Evolutionary conservation across 1,284 basidiomycete genomes (phyloP), one percentile per base, ranked within the genome.

Genomic region (Melampsora larici-populina): DNA sequence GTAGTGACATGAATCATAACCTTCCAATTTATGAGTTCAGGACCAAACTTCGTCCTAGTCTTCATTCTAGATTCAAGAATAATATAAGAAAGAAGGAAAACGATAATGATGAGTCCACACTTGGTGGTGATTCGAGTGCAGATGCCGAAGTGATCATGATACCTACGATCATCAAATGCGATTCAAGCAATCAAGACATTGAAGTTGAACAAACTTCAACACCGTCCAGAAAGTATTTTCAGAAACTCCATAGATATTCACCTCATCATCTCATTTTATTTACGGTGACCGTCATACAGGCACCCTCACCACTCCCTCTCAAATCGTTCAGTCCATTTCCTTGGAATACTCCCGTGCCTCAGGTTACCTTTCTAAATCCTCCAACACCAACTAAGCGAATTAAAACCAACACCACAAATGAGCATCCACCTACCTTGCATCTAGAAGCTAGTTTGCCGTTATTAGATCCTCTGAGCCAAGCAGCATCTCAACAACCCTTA

Each of bases 131-230:
- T 62, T 11, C 40, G 11, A 18, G 58, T 26, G 33, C 26, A 63
- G 40, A 58, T 49, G 60, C 70, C 7, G 72, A 74, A 58, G 66
- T 74, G 31, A 66, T 74, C 49, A 74, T 74, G 72, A 66, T 64
- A 33, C 63, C 72, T 8, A 63, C 63, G 49, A 15, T 73, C 26
- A 26, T 55, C 13, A 43, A 74, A 43, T n/a, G 24, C 31, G 60
- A 63, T 24, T 48, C 36, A 21, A 31, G 31, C 40, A 24, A 46
- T 1, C 13, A 46, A 46, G 43, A 46, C 43, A 46, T 46, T 1
- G 15, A 46, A 15, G 3, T 46, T 17, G 43, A 46, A 17, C 43
- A 8, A 46, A 17, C 40, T 40, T 40, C 9, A 18, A 36, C n/a
- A 55, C 26, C 29, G n/a, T 7, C 48, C 29, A 49, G n/a, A 33